Base-by-base conservation (phyloP, 805 yeast genomes). In the Komagataella populi region DNA sequence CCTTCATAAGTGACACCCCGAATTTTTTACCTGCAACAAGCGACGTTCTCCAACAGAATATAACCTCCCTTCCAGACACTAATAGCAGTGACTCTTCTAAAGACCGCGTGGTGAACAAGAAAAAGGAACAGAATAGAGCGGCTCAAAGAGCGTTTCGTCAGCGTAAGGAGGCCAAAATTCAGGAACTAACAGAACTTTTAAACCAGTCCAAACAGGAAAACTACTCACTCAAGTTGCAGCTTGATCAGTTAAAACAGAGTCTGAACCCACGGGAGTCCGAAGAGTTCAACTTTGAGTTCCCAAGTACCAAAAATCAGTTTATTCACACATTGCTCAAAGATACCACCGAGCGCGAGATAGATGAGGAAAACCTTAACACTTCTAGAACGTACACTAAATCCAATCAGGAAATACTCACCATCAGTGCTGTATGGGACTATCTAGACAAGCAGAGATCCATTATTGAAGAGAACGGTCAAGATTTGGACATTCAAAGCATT, bases 81-180 rank as follows among this genome's bases (percentile, higher is more conserved):
- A 30, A 30, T 30, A 30, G 39, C 14, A 30, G 39, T 30, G 39
- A 30, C 14, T 30, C 39, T 30, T 30, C 39, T 30, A 30, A 30
- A 30, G 39, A 30, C 39, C 39, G 14, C 14, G 12, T 30, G 14
- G 39, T 30, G n/a, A 30, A 30, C 39, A 30, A 30, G 39, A 30
- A 30, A 30, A 84, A 81, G 60, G 88, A 87, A 2, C 93, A 84
- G 62, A 86, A 87, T 61, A 71, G 95, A 59, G 90, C 90, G 8
- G 95, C 95, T 1, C 96, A 87, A 66, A 71, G 89, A 57, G 95
- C 95, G 2, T 87, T 85, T 65, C 70, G 95, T 54, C 90, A 86
- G 64, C 77, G 95, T 49, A 85, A 84, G 63, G 93, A 85, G 63
- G 77, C 78, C 49, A 80, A 76, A 57, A 65, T 84, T 54, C 83